Evolutionary conservation across 2,329 filamentous ascomycete genomes (phyloP), one percentile per base, ranked within the genome.

Genomic region (Fusarium sp.): DNA sequence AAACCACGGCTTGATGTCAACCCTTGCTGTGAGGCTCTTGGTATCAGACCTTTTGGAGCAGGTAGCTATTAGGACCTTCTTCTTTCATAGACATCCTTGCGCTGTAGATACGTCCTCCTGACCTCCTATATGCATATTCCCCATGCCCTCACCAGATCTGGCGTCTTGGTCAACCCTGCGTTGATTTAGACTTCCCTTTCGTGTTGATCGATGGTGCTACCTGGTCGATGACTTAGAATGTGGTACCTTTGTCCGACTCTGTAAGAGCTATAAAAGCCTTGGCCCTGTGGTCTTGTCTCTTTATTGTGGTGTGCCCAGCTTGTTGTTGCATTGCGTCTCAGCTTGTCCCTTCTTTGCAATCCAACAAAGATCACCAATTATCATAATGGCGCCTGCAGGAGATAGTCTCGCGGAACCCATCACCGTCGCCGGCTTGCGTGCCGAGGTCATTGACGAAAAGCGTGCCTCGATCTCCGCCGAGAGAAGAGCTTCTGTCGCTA

Each of bases 341-440:
- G 15, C 40, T 50, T 36, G 58, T 57, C 42, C 38, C 43, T 31
- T 38, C 22, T 57, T 17, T 63, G 58, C 43, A 42, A n/a, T 20
- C 33, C 15, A 52, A 7, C 34, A 33, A 45, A 54, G 26, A 43
- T 44, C 34, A 53, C 38, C n/a, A 58, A 26, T 33, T 38, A 28
- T 18, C 54, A 75, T 49, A 17, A 78, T 78, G 72, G 67, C 72
- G 68, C 71, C 78, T 52, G 71, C 74, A 51, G 74, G 74, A 58
- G 77, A 80, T 54, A 72, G 51, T 50, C 68, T 77, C 43, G 80
- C 81, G 53, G 78, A 82, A 73, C 73, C 78, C 48, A 78, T 80
- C 39, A 69, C 68, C 15, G 74, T 69, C 50, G 77, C 75, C 39
- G 68, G 73, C 57, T 55, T 74, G 20, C 74, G 66, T 13, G 75